Percentiles rank a stretch among this genome's conserved stretches.
Conservation (phyloP, 768 basidiomycete species). For the Gloeostereum incarnatum region DNA sequence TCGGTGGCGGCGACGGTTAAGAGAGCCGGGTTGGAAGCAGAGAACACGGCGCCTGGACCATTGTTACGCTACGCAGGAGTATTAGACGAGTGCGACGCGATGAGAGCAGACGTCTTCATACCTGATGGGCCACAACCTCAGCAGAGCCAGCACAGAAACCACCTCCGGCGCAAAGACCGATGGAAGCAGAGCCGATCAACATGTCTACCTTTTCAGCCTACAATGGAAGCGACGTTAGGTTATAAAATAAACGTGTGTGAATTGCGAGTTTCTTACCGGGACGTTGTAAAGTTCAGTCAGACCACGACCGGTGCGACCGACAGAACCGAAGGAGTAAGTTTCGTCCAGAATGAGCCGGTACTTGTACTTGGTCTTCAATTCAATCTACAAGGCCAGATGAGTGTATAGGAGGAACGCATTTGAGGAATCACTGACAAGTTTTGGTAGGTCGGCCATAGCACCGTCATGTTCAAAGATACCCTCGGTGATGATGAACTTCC, state of each 20-base stretch:
- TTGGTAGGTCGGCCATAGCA: constrained; percentile 85
- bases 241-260: not conserved
- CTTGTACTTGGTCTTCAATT: constrained; percentile 92
- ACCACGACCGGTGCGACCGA: constrained; percentile 91
- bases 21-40: constrained; percentile 87
- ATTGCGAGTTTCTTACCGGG: constrained; percentile 48
- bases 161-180: constrained; percentile 72
- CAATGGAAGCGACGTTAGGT: not conserved
- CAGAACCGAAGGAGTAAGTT: constrained; percentile 84
- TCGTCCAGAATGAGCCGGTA: constrained; percentile 94
- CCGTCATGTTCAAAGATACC: constrained; percentile 97
- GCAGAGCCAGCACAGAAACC: constrained; percentile 92
- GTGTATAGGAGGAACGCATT: not conserved
- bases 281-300: constrained; percentile 93
- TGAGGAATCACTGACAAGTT: constrained; percentile 52
- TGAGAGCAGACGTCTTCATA: constrained; percentile 14
- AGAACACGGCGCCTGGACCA: constrained; percentile 91
- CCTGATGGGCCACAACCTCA: constrained; percentile 84
- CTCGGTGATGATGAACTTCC: constrained; percentile 93
- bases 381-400: constrained; percentile 46
- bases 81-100: constrained; percentile 1
- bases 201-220: constrained; percentile 90
- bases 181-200: constrained; percentile 86
- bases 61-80: constrained; percentile 75
- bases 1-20: constrained; percentile 84